Conservation (phyloP, 1,284 basidiomycete species). For the Naganishia sp. region DNA sequence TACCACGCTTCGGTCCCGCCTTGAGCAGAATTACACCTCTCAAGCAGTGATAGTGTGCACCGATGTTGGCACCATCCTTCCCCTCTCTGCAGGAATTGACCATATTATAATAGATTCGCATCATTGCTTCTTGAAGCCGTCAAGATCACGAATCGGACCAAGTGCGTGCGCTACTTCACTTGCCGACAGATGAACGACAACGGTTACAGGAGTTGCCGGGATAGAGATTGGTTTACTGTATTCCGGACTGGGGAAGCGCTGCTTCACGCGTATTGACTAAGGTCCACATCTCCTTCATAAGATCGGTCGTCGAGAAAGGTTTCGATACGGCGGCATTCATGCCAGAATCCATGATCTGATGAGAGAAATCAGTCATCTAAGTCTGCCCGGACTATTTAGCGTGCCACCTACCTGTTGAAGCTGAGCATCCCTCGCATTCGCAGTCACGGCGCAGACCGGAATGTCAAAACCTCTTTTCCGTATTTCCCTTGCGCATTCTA, state of each 20-base stretch:
- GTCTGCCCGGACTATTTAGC: background rate
- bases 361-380: background rate
- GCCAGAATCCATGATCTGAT: constrained; percentile 34
- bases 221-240: background rate
- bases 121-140: too few relatives aligned
- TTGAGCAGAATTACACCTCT: too few relatives aligned
- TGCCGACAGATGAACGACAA: background rate
- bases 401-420: constrained; percentile 29
- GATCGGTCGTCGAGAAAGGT: constrained; percentile 34
- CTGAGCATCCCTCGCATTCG: constrained; percentile 36
- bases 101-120: too few relatives aligned
- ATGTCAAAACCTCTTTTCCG: constrained; percentile 23
- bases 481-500: constrained; percentile 34
- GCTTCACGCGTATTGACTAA: constrained; percentile 4
- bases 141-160: background rate
- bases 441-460: constrained; percentile 38
- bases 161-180: constrained; percentile 32
- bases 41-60: too few relatives aligned
- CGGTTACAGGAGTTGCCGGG: background rate
- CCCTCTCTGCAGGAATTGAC: too few relatives aligned
- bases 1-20: too few relatives aligned
- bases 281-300: constrained; percentile 28
- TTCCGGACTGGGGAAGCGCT: background rate
- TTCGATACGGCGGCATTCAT: constrained; percentile 36
- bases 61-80: too few relatives aligned